Conservation (phyloP, 1,284 basidiomycete genomes). For the Naganishia albida region DNA sequence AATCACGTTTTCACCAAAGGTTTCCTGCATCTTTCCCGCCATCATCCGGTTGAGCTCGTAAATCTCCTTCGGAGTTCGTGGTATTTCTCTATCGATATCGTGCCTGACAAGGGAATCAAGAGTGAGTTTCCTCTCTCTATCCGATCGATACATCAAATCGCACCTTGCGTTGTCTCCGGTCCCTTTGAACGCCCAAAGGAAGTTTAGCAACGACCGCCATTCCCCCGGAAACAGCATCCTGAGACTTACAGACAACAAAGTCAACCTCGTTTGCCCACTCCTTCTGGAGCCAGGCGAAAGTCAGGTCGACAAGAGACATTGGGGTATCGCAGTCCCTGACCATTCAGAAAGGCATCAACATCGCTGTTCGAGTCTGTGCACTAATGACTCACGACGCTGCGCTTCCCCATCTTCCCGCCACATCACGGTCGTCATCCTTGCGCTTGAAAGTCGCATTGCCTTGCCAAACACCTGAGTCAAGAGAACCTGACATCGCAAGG, state of each 20-base stretch:
- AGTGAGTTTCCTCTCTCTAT: too few relatives aligned
- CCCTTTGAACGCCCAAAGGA: slow-evolving; percentile 59
- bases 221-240: background rate
- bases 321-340: slow-evolving; percentile 86
- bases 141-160: slow-evolving; percentile 32
- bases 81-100: slow-evolving; percentile 78
- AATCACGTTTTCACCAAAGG: slow-evolving; percentile 72
- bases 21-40: slow-evolving; percentile 67
- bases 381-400: slow-evolving; percentile 46
- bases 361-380: background rate
- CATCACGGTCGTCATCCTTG: slow-evolving; percentile 29
- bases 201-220: background rate
- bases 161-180: slow-evolving; percentile 89
- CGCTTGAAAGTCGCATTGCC: slow-evolving; percentile 10
- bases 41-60: slow-evolving; percentile 72
- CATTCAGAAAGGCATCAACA: background rate
- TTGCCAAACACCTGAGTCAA: slow-evolving; percentile 23
- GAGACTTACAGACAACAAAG: slow-evolving; percentile 75
- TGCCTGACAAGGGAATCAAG: slow-evolving; percentile 58
- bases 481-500: slow-evolving; percentile 32
- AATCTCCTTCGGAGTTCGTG: slow-evolving; percentile 80
- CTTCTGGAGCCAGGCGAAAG: slow-evolving; percentile 75
- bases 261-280: slow-evolving; percentile 82
- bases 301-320: slow-evolving; percentile 71
- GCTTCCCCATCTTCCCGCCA: slow-evolving; percentile 49